Conservation (phyloP, 1,139 yeast genomes). For the Yamadazyma mexicana region DNA sequence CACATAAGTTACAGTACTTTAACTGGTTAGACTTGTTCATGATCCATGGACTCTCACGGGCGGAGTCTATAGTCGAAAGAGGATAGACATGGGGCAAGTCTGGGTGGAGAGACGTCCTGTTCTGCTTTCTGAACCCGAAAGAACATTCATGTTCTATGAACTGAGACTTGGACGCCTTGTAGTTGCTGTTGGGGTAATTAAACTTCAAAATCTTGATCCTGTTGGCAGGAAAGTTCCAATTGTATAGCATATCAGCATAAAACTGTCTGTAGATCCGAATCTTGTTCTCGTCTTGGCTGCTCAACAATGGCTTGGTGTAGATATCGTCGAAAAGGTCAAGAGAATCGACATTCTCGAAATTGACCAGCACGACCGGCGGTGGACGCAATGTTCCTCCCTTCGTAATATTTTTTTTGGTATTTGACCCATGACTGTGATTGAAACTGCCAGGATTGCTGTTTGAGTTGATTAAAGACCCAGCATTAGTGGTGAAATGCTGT, state of each 20-base stretch:
- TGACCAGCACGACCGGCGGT: slow-evolving; percentile 47
- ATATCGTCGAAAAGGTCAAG: slow-evolving; percentile 55
- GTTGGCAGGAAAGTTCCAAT: slow-evolving; percentile 82
- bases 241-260: slow-evolving; percentile 76
- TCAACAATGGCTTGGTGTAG: slow-evolving; percentile 47
- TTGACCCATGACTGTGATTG: neutral
- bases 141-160: slow-evolving; percentile 40
- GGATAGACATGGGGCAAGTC: slow-evolving; percentile 5
- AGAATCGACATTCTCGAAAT: slow-evolving; percentile 55
- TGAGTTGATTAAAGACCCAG: neutral
- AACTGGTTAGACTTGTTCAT: slow-evolving; percentile 23
- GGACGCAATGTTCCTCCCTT: slow-evolving; percentile 16
- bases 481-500: neutral
- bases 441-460: no score
- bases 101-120: neutral
- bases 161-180: slow-evolving; percentile 16
- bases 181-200: slow-evolving; percentile 45
- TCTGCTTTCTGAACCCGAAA: slow-evolving; percentile 38
- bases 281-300: slow-evolving; percentile 45
- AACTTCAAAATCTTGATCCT: slow-evolving; percentile 78
- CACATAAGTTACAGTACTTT: slow-evolving; percentile 65
- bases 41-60: slow-evolving; percentile 34
- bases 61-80: slow-evolving; percentile 24
- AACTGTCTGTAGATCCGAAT: slow-evolving; percentile 59
- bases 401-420: slow-evolving; percentile 3